Conservation (phyloP, 768 basidiomycete genomes). For the Termitomyces sp. region DNA sequence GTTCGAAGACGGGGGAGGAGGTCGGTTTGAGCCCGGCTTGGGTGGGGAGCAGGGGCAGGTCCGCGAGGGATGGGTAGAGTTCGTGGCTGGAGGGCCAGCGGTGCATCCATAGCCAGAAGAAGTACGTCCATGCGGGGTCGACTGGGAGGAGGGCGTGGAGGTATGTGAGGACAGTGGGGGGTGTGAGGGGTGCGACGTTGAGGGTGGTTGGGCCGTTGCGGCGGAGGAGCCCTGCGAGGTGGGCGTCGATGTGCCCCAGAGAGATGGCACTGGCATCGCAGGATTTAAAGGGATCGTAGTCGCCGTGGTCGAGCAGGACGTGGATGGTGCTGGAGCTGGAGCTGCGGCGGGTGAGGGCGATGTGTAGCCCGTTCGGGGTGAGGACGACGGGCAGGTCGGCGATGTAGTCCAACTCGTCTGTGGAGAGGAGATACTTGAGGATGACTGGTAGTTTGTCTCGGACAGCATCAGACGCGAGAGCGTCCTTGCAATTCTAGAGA, state of each 20-base stretch:
- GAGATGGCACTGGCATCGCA: conserved; percentile 28
- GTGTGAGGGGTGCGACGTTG: conserved; percentile 26
- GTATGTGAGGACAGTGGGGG: conserved; percentile 22
- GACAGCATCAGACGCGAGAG: conserved; percentile 4
- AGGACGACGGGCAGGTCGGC: conserved; percentile 31
- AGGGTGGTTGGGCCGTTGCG: conserved; percentile 17
- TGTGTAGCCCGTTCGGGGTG: conserved; percentile 14
- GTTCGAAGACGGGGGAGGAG: conserved; percentile 22
- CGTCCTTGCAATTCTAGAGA: conserved; percentile 11
- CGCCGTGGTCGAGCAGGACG: conserved; percentile 24
- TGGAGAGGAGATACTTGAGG: conserved; percentile 30
- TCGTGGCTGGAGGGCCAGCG: conserved; percentile 13
- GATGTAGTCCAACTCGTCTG: conserved; percentile 24
- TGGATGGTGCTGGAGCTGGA: background rate
- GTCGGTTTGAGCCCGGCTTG: conserved; percentile 20
- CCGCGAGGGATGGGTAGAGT: conserved; percentile 18
- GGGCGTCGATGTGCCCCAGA: conserved; percentile 19
- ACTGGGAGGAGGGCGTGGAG: conserved; percentile 9
- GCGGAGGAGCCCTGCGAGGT: conserved; percentile 18
- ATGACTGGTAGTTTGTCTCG: conserved; percentile 10
- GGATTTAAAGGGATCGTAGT: conserved; percentile 21
- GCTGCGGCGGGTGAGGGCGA: conserved; percentile 14
- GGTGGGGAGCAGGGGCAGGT: conserved; percentile 29
- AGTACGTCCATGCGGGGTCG: conserved; percentile 27
- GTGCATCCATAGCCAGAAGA: conserved; percentile 40